A percentile compares a stretch with the other conserved stretches of the same genome.
Conservation (phyloP, 148 eudicot genomes). For the Cornus kousa region DNA sequence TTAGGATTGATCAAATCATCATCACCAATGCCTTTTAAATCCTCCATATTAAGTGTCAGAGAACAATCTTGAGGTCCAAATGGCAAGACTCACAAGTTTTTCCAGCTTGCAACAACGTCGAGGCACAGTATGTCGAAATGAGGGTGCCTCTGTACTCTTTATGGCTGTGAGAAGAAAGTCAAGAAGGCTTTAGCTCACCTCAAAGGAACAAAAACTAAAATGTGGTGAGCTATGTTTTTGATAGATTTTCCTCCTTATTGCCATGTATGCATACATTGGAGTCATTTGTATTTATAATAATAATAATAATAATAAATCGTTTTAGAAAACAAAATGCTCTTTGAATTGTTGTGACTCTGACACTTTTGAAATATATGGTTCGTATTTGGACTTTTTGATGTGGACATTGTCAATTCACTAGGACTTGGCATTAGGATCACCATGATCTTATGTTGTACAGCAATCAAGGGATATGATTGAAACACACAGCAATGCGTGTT, state of each 20-base stretch:
- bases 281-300: neutral
- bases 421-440: neutral
- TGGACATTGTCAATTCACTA: neutral
- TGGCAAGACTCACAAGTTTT: slow-evolving; percentile 63
- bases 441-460: too few relatives aligned
- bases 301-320: too few relatives aligned
- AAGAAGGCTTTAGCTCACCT: slow-evolving; percentile 75
- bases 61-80: neutral
- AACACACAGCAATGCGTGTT: too few relatives aligned
- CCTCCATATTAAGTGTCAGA: neutral
- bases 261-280: neutral
- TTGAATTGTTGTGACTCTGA: neutral
- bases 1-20: slow-evolving; percentile 6
- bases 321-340: neutral
- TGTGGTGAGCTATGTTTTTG: too few relatives aligned
- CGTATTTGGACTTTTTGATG: too few relatives aligned
- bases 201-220: slow-evolving; percentile 41
- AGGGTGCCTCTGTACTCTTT: slow-evolving; percentile 91
- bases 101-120: slow-evolving; percentile 65
- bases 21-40: neutral
- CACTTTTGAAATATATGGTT: neutral
- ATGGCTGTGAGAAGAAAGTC: slow-evolving; percentile 81
- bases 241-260: too few relatives aligned
- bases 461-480: too few relatives aligned
- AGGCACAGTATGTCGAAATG: slow-evolving; percentile 86